Evolutionary conservation across 306 rosid genomes (phyloP).

Genomic region (Gynostemma pentaphyllum): DNA sequence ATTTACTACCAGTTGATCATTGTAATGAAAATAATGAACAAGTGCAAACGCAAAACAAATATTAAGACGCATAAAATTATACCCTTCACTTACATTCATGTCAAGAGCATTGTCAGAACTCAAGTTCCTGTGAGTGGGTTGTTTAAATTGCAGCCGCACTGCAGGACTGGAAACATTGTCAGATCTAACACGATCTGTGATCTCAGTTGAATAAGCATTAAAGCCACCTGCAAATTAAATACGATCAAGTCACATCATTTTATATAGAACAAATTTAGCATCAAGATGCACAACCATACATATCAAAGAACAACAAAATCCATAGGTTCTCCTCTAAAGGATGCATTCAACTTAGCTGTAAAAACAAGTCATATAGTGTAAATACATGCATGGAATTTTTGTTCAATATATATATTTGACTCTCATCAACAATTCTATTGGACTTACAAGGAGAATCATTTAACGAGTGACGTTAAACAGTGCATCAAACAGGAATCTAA

Average conservation of each 20-base stretch:
- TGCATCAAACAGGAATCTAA: slow-evolving; percentile 17
- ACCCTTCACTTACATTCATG: slow-evolving; percentile 42
- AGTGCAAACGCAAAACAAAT: neutral
- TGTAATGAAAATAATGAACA: neutral
- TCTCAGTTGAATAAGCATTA: slow-evolving; percentile 35
- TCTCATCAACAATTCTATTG: neutral
- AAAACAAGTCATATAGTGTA: neutral
- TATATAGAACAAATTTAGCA: slow-evolving; percentile 2
- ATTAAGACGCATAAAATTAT: neutral
- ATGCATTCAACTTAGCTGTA: neutral
- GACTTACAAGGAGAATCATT: neutral
- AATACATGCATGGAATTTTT: neutral
- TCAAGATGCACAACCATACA: neutral
- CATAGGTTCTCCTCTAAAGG: neutral
- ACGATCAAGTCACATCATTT: neutral
- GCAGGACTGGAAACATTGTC: slow-evolving; percentile 46
- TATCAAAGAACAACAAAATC: neutral
- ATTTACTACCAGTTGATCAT: neutral
- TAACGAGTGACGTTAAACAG: neutral
- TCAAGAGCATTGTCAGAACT: slow-evolving; percentile 48
- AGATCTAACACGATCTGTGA: slow-evolving; percentile 42
- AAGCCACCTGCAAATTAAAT: slow-evolving; percentile 21
- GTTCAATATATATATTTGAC: neutral
- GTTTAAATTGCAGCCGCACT: slow-evolving; percentile 61
- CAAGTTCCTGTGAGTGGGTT: slow-evolving; percentile 44